Conservation (phyloP, 306 rosid species). For the Vigna mungo region DNA sequence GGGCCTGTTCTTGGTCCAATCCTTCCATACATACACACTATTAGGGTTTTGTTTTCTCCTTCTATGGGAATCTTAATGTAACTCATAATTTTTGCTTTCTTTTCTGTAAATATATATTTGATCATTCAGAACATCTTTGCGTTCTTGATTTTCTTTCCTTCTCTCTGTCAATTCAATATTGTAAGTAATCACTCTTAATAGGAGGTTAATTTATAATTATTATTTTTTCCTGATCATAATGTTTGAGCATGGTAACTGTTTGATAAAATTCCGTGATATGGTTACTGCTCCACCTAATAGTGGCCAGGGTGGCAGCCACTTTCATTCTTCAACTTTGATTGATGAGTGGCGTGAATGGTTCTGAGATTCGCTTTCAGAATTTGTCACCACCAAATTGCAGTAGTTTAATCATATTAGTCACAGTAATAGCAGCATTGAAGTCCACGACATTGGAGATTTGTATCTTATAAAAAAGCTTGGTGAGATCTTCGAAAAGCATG, state of each 20-base stretch:
- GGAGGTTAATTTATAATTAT: too few species aligned
- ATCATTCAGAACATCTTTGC: too few species aligned
- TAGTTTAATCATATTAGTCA: not conserved
- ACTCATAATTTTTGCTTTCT: not conserved
- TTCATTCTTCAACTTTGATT: not conserved
- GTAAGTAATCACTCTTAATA: too few species aligned
- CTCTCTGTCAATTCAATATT: too few species aligned
- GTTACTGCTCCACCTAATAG: not conserved
- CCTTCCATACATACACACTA: not conserved
- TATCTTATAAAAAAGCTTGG: not conserved
- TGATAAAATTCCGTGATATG: not conserved
- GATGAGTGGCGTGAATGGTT: not conserved
- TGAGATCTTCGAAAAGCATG: not conserved
- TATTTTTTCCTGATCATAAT: too few species aligned
- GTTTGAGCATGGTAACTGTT: not conserved
- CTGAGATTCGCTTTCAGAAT: slow-evolving; percentile 1
- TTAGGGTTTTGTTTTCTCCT: not conserved
- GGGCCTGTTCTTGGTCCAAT: not conserved
- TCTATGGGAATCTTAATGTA: not conserved
- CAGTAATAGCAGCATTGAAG: not conserved
- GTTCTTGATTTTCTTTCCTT: not conserved
- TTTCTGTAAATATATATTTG: not conserved
- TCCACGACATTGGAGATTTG: not conserved
- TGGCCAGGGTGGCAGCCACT: slow-evolving; percentile 11
- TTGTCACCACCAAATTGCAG: not conserved